These are phyloP conservation scores for Sorghum bicolor DNA, from an alignment of 176 grass and related monocot genomes.

Conservation along the genomic window DNA sequence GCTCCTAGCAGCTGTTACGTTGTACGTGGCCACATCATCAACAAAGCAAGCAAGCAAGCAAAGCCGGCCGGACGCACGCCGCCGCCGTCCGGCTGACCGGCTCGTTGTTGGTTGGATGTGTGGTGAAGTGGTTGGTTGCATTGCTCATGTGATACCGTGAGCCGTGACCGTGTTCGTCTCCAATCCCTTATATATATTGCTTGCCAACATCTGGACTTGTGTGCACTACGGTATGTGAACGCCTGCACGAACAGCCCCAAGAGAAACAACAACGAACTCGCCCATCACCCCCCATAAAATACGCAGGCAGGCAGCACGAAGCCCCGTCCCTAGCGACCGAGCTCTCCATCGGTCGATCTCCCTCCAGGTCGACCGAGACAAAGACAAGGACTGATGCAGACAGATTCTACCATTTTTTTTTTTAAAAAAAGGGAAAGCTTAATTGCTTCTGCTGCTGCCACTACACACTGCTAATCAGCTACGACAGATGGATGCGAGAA, in stretches of 20 bases:
- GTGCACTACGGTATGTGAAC: neutral
- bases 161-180: too few species aligned
- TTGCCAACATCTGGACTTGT: conserved; percentile 20
- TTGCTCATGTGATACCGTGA: neutral
- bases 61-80: too few species aligned
- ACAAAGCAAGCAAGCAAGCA: neutral
- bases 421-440: neutral
- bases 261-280: conserved; percentile 44
- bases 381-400: conserved; percentile 14
- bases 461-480: neutral
- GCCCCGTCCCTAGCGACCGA: neutral
- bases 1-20: neutral
- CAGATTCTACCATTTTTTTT: neutral
- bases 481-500: neutral
- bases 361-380: conserved; percentile 12
- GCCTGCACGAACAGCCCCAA: neutral
- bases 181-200: neutral
- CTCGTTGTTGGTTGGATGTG: neutral
- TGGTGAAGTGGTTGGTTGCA: neutral
- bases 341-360: neutral
- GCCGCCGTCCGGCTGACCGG: too few species aligned
- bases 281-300: conserved; percentile 52
- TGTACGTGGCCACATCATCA: neutral
- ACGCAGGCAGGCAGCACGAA: conserved; percentile 13
- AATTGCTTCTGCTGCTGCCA: neutral